Percentiles rank a stretch among this genome's conserved stretches.
These are phyloP conservation scores for Coemansia sp. DNA, from an alignment of 192 early-diverging fungal genomes.

Conservation along the genomic window DNA sequence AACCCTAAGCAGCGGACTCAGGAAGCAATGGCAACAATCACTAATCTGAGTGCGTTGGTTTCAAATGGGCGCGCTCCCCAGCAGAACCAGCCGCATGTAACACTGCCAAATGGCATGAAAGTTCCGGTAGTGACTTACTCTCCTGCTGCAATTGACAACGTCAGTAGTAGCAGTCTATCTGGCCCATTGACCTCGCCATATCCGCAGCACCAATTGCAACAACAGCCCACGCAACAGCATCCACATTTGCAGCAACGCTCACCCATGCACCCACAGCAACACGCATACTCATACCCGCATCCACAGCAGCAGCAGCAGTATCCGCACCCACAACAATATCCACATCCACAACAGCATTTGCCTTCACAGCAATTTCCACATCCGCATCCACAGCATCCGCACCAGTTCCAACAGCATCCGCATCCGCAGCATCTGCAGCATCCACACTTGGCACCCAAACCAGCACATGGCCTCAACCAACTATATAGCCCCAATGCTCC, in stretches of 20 bases:
- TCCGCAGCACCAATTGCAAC: not conserved
- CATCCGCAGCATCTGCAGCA: no score
- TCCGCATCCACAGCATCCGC: no score
- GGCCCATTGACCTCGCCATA: not conserved
- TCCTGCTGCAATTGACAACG: no score
- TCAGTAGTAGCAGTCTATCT: not conserved
- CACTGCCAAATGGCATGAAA: no score
- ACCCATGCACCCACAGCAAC: not conserved
- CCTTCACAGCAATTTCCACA: no score
- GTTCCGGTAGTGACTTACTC: no score
- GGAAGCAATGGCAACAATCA: conserved; percentile 25
- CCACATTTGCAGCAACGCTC: not conserved
- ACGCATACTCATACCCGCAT: not conserved
- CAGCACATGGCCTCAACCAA: conserved; percentile 8
- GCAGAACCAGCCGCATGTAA: no score
- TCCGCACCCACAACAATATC: not conserved
- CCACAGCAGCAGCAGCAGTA: no score
- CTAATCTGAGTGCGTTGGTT: conserved; percentile 30
- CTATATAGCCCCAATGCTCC: conserved; percentile 3
- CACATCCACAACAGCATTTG: not conserved
- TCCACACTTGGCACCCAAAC: conserved; percentile 1
- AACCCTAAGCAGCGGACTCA: conserved; percentile 19
- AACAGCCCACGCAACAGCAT: not conserved
- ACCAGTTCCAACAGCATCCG: no score
- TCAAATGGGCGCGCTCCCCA: not conserved